Base-by-base conservation (phyloP, 495 filamentous ascomycete species). In the Extremus antarcticus region DNA sequence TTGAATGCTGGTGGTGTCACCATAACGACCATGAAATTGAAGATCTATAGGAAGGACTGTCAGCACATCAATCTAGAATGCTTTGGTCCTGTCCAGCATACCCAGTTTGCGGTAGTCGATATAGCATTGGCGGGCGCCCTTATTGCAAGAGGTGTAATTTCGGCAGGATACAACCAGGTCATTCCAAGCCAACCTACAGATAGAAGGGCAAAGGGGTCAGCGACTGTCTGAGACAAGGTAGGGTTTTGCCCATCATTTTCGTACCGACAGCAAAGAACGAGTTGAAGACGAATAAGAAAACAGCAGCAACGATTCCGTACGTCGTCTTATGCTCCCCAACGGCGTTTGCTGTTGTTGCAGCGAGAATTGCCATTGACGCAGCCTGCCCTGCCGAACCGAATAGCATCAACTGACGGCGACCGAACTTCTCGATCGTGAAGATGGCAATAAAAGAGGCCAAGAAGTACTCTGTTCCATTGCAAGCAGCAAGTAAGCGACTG, bases 251-350 rank as follows among this genome's bases (percentile, higher is more conserved):
- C n/a, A n/a, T n/a, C n/a, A n/a, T n/a, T n/a, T n/a, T n/a, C n/a
- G n/a, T n/a, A n/a, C n/a, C n/a, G 17, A 64, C 35, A 2, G 78
- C 76, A 62, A 79, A 78, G 71, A 82, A 83, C 40, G 69, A 66
- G 64, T 79, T 80, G 69, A 80, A 83, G 23, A 83, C 66, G 66
- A 80, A 79, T 48, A 83, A 73, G 61, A 79, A 81, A 21, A 74
- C 71, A 0, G 73, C 76, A 0, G 76, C 72, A 1, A 66, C 70
- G 41, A 78, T 63, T 70, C 76, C 50, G 59, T 51, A 11, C 61
- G 39, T 55, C 65, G 41, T 54, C 16, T 25, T 57, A 19, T n/a
- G 16, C 1, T 15, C 11, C 16, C 19, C 35, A 17, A 45, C 41
- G 4, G 24, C 21, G 8, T 35, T 32, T 55, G 56, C 73, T 65